Base-by-base conservation (phyloP, 768 basidiomycete genomes). In the Termitomyces sp. region DNA sequence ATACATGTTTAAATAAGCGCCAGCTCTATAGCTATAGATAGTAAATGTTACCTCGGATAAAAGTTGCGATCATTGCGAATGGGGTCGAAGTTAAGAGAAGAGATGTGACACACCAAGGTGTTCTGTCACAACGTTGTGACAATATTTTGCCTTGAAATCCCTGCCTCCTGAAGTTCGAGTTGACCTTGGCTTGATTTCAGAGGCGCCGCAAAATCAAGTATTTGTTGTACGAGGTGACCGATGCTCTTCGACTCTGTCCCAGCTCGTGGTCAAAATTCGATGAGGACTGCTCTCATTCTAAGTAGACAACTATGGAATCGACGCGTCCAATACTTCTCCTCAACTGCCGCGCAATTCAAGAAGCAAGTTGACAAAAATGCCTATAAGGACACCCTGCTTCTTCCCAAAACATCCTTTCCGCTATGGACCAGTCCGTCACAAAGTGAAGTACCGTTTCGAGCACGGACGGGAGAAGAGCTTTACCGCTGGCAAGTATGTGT, bases 341-440 rank as follows among this genome's bases (percentile, higher is more conserved):
- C 50, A 20, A 52, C 52, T 41, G 53, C 52, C 45, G 32, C 39
- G 20, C 41, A 27, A 50, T 22, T 12, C 2, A 52, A 57, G 22
- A 56, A 61, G 38, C 27, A 35, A 23, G 25, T 42, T n/a, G 70
- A 70, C 57, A 73, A 69, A 58, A 79, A 79, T 50, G 61, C 72
- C 2, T 80, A 75, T 56, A 68, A 79, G 2, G 65, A 76, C 20
- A 91, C 94, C 0, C 73, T 99, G 11, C 77, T 84, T 3, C 81
- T 98, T 3, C 96, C 96, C 0, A 87, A 84, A 62, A 94, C 96
- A 0, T 59, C 75, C 0, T 93, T 98, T 66, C 84, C 91, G 2
- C 75, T 93, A 45, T 81, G 88, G 73, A 73, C 80, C 2, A 80
- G 91, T 60, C 80, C 85, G 1, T 73, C 75, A n/a, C 81, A 80